Evolutionary conservation across 805 yeast species (phyloP), one percentile per base, ranked within the genome.

Genomic region (Isabelozyma heimii): DNA sequence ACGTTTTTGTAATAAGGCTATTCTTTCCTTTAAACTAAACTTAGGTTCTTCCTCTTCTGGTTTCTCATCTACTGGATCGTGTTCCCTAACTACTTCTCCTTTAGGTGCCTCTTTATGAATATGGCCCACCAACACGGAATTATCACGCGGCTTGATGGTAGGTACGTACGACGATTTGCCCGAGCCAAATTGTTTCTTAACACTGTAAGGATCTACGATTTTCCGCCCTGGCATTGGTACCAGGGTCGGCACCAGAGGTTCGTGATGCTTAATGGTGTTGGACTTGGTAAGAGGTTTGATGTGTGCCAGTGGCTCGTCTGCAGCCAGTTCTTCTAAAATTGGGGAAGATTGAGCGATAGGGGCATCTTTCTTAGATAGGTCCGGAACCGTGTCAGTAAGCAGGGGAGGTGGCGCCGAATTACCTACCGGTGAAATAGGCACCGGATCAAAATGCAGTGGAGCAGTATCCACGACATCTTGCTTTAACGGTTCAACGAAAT

Each of bases 21-120:
- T 90, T 55, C 98, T 79, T 57, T 94, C 97, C 62, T 87, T 87
- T 58, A 92, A 73, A 49, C 95, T 85, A 72, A 91, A 68, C 56
- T 87, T 84, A 8, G 97, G 97, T 33, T 77, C 81, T 30, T 77
- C 85, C 27, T 75, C 81, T 49, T 80, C 81, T 48, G 75, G 71
- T 24, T 60, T 55, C 8, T 61, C 60, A 33, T 61, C 66, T 8
- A 56, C 54, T 6, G 58, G 53, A 14, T 63, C 61, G 0, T 44
- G 57, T 49, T 57, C 60, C 47, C 52, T 64, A 48, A 53, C 72
- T 17, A 65, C 54, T 35, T 60, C 66, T 26, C 59, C 49, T n/a
- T 49, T 51, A 16, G 62, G 65, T 15, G 60, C 59, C 7, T 51
- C 53, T 7, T 53, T 57, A 33, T 57, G 53, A 20, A 64, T 63